Evolutionary conservation across 306 rosid genomes (phyloP), one percentile per base, ranked within the genome.

Genomic region (Trifolium repens): DNA sequence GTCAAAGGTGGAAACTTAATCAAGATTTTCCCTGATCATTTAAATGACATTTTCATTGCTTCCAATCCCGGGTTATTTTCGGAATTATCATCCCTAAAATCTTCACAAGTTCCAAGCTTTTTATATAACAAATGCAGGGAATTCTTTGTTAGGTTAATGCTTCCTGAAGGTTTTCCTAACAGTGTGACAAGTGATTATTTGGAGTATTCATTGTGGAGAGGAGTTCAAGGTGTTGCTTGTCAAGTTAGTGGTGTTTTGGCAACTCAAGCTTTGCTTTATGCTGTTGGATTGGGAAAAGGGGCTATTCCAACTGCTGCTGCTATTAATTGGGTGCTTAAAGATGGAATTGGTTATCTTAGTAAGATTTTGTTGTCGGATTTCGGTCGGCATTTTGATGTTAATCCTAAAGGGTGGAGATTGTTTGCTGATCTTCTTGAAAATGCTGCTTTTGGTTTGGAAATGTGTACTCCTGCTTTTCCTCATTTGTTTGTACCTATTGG

Each of bases 391-490:
- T 94, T 94, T 74, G 98, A 94, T 79, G 97, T 94, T 19, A 72
- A 91, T 44, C 97, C 98, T 0, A 94, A 94, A 78, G 97, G 98
- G 42, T 94, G 98, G 98, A 91, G 97, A 76, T 78, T 94, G 85
- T 94, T 91, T 74, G 96, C 98, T 54, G 98, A 94, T 67, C 88
- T 91, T 78, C 85, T 91, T 53, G 97, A 91, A 69, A 94, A 91
- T 82, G 91, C 93, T 9, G 98, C 98, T 3, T 94, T 90, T 76
- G 98, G 98, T 65, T 76, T 94, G 86, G 96, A 94, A 81, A 94
- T 94, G 86, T 74, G 90, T 42, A 91, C 98, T 65, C 93, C 97
- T 32, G 91, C 96, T 9, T 91, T 88, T 58, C 97, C 98, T 37
- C 87, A 88, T 49, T 78, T 82, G 44, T 91, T 88, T 81, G 91